These are phyloP conservation scores for Russula brevipes DNA, from an alignment of 768 basidiomycete species.

Conservation along the genomic window DNA sequence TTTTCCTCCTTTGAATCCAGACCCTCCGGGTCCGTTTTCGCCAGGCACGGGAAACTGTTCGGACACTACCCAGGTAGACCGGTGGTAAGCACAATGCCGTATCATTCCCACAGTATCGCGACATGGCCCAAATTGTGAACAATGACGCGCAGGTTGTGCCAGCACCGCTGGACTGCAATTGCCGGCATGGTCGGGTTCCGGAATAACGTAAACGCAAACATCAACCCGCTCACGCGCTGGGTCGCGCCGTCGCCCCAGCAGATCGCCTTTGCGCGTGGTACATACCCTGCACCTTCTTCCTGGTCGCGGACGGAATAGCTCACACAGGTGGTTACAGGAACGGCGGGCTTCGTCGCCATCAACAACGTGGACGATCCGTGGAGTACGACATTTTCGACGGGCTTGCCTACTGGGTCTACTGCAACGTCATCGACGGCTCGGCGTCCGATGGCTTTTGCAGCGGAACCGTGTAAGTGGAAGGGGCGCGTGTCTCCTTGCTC, in stretches of 20 bases:
- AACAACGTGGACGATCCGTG: conserved; percentile 57
- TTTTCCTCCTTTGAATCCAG: neutral
- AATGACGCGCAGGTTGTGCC: conserved; percentile 42
- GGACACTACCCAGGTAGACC: conserved; percentile 45
- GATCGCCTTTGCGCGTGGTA: conserved; percentile 64
- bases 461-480: conserved; percentile 40
- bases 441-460: conserved; percentile 42
- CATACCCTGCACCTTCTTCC: too few species aligned
- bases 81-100: conserved; percentile 34
- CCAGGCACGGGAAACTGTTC: conserved; percentile 49
- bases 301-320: neutral
- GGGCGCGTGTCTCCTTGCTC: neutral
- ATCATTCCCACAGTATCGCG: neutral
- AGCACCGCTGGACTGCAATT: conserved; percentile 56
- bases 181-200: conserved; percentile 58
- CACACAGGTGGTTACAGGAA: conserved; percentile 36
- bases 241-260: conserved; percentile 51
- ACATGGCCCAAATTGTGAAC: neutral
- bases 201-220: conserved; percentile 44
- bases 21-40: neutral
- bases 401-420: conserved; percentile 56
- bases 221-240: conserved; percentile 46
- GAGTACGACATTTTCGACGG: conserved; percentile 52
- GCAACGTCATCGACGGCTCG: conserved; percentile 56
- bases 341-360: conserved; percentile 58